These are phyloP conservation scores for Kluyveromyces sp. DNA, from an alignment of 1,139 yeast species.

Conservation along the genomic window DNA sequence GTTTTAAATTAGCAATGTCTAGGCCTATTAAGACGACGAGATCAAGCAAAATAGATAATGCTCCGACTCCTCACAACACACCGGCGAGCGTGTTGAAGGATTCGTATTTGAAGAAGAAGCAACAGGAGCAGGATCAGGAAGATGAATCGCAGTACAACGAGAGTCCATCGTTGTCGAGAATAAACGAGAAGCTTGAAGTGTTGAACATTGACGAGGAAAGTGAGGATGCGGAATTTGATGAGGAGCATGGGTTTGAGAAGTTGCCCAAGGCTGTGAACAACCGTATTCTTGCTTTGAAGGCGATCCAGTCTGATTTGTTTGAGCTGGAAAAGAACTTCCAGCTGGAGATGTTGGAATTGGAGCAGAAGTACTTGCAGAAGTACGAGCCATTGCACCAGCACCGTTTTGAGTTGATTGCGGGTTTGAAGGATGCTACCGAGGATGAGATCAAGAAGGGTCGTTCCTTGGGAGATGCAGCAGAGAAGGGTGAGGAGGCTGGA, in stretches of 20 bases:
- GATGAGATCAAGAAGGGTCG: conserved; percentile 77
- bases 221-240: conserved; percentile 66
- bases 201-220: conserved; percentile 85
- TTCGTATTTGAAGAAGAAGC: conserved; percentile 64
- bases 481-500: conserved; percentile 36
- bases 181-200: conserved; percentile 81
- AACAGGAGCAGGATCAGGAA: conserved; percentile 38
- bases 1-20: conserved; percentile 16
- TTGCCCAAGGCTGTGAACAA: conserved; percentile 71
- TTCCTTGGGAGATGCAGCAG: conserved; percentile 39
- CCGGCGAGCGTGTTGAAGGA: conserved; percentile 77
- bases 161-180: conserved; percentile 30
- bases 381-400: conserved; percentile 72
- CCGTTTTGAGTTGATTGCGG: conserved; percentile 66
- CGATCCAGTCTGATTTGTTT: conserved; percentile 77
- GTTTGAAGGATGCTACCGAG: conserved; percentile 66
- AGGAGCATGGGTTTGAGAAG: conserved; percentile 49
- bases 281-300: conserved; percentile 75
- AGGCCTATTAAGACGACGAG: conserved; percentile 27
- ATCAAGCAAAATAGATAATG: conserved; percentile 54
- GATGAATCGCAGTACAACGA: conserved; percentile 63
- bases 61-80: conserved; percentile 98
- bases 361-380: conserved; percentile 65
- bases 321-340: conserved; percentile 87
- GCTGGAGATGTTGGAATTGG: conserved; percentile 77